Evolutionary conservation across 2,329 filamentous ascomycete species (phyloP), one percentile per base, ranked within the genome.

Genomic region (Colletotrichum liaoningense): DNA sequence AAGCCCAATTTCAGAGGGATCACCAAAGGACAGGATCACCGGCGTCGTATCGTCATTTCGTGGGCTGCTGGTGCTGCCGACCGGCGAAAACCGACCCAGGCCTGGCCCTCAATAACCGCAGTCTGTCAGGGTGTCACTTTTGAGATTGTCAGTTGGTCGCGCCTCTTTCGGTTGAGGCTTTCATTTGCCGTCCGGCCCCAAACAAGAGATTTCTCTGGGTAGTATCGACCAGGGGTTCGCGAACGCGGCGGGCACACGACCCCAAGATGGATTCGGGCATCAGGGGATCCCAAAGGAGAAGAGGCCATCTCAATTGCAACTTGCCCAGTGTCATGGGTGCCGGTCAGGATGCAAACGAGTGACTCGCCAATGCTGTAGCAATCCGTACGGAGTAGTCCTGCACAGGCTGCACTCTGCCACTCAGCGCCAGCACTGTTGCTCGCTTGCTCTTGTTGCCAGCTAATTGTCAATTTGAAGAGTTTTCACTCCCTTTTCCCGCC

Each of bases 21-120:
- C 19, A 38, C 35, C 69, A 30, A 62, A 11, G 33, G 49, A 57
- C 33, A 64, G 52, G 42, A 64, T 55, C 55, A 49, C 54, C 26
- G 30, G 59, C 14, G 59, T 73, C 66, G 70, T 56, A 73, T 65
- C 59, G 59, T 73, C 70, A 73, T 73, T 73, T 73, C 70, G 30
- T 63, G 54, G 57, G 35, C 30, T 55, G 56, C 35, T 38, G 19
- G 19, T 33, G 54, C 52, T 38, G 66, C 35, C 12, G 52, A 64
- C 46, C 66, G 66, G 66, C 70, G 42, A 26, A 57, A 66, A 70
- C 30, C 67, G 60, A 62, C 46, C 9, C 52, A 46, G 33, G 24
- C 63, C 30, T 56, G 24, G 24, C 60, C 19, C 59, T 62, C 65
- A 28, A 11, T 35, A 12, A 35, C 11, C 9, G 4, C 33, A 35